phyloP scores from a whole-genome alignment of 306 rosid species.

The Citrullus mucosospermus region DNA sequence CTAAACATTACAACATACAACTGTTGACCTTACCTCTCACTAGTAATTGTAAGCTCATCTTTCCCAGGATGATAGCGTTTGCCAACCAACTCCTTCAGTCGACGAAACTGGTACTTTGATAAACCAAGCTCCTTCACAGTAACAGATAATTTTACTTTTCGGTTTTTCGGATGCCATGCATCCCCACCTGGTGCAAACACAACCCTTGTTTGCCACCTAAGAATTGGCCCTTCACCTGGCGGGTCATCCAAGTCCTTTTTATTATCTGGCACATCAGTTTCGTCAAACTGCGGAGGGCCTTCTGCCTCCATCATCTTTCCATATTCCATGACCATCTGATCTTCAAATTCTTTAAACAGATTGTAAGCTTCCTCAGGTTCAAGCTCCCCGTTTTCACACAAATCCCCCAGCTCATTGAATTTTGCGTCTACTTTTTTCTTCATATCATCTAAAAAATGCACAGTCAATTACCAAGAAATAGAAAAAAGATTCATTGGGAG shows the following conservation, averaged over 20 bases:
- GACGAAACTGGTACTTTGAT: constrained; percentile 68
- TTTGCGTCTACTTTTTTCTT: constrained; percentile 61
- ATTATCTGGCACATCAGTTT: constrained; percentile 32
- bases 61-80: constrained; percentile 90
- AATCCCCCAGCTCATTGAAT: constrained; percentile 76
- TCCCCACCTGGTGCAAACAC: constrained; percentile 95
- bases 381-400: constrained; percentile 92
- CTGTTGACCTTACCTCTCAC: constrained; percentile 55
- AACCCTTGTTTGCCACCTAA: constrained; percentile 72
- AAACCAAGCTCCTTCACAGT: constrained; percentile 91
- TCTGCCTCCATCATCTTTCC: constrained; percentile 47
- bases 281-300: constrained; percentile 32
- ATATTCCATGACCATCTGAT: constrained; percentile 48
- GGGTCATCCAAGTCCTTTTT: constrained; percentile 63
- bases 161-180: constrained; percentile 96
- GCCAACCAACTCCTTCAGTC: constrained; percentile 80
- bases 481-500: background rate
- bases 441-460: constrained; percentile 39
- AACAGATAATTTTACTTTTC: constrained; percentile 82
- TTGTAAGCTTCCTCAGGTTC: constrained; percentile 79
- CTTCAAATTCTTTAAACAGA: constrained; percentile 72
- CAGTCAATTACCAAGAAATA: background rate
- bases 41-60: constrained; percentile 81
- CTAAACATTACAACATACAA: background rate
- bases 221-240: constrained; percentile 93